Percentiles rank a stretch among this genome's conserved stretches.
Conservation (phyloP, 169 alveolate genomes). For the Plasmodium billcollinsi region DNA sequence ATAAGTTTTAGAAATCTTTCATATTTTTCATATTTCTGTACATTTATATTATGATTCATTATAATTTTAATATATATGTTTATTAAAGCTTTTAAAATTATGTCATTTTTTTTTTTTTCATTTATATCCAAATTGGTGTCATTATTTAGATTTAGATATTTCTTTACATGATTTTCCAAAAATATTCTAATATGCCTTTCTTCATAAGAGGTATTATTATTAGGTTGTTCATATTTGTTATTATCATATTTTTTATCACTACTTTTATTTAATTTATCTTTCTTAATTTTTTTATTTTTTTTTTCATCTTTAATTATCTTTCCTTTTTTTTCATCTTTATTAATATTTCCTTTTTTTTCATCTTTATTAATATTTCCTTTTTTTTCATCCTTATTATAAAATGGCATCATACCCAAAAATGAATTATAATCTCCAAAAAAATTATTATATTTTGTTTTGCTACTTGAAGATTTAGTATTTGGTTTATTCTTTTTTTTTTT, state of each 20-base stretch:
- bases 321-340: not conserved
- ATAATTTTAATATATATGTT: slow-evolving; percentile 38
- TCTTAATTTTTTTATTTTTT: not conserved
- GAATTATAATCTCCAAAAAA: too few species aligned
- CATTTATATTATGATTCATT: slow-evolving; percentile 42
- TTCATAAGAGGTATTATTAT: not conserved
- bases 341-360: too few species aligned
- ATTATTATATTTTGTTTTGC: too few species aligned
- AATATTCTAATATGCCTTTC: slow-evolving; percentile 11
- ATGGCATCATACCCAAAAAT: too few species aligned
- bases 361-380: too few species aligned
- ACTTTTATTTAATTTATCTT: not conserved
- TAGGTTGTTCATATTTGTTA: not conserved
- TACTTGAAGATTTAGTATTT: too few species aligned
- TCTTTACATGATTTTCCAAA: slow-evolving; percentile 37
- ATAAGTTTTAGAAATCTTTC: slow-evolving; percentile 46
- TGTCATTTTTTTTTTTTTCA: slow-evolving; percentile 73
- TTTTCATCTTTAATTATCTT: not conserved
- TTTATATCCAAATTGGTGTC: slow-evolving; percentile 47
- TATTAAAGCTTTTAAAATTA: slow-evolving; percentile 49
- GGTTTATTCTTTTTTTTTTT: too few species aligned
- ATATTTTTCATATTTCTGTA: slow-evolving; percentile 59
- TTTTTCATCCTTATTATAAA: too few species aligned
- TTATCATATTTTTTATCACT: slow-evolving; percentile 8
- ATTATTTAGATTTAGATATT: slow-evolving; percentile 39